Evolutionary conservation across 2,329 filamentous ascomycete genomes (phyloP), one percentile per base, ranked within the genome.

Genomic region (Didymellaceae sp.): DNA sequence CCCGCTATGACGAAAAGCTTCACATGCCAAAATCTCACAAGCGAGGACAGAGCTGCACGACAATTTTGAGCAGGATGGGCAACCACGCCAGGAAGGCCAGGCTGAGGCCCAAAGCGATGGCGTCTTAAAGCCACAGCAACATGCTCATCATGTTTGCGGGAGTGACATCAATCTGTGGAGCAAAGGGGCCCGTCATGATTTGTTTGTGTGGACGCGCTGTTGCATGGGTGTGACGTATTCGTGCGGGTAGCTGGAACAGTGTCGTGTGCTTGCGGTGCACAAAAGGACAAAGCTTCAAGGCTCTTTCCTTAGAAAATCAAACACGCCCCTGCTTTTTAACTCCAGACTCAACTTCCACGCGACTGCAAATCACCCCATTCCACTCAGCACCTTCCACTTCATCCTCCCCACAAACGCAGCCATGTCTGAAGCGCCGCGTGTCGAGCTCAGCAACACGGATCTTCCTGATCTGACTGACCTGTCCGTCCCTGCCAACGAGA

Each of bases 371-470:
- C 21, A 25, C 20, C 8, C 20, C 25, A 34, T 32, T 41, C 31
- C 20, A 17, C 35, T 16, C 24, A 41, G 18, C 35, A 16, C 38
- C 37, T 48, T 45, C 45, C 26, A 22, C 20, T 13, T 6, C 7
- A 28, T 10, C 11, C 26, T 38, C 31, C 35, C 49, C 20, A 33
- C 47, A 46, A 18, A 17, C 24, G 17, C 43, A 48, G 47, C 10
- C 52, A 71, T 71, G 67, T 70, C 67, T 52, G 65, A 63, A 40
- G 63, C 65, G 55, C 66, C 66, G 45, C 66, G 65, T 45, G 59
- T 70, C 42, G 61, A 68, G 52, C 63, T 68, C 38, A 63, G 51
- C 56, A 65, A 57, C 54, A 58, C 55, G 13, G 57, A 62, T 34
- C 52, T 64, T 11, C 51, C 58, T 22, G 67, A 69, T 52, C 59